Base-by-base conservation (phyloP, 148 eudicot genomes). In the Silene uniflora region DNA sequence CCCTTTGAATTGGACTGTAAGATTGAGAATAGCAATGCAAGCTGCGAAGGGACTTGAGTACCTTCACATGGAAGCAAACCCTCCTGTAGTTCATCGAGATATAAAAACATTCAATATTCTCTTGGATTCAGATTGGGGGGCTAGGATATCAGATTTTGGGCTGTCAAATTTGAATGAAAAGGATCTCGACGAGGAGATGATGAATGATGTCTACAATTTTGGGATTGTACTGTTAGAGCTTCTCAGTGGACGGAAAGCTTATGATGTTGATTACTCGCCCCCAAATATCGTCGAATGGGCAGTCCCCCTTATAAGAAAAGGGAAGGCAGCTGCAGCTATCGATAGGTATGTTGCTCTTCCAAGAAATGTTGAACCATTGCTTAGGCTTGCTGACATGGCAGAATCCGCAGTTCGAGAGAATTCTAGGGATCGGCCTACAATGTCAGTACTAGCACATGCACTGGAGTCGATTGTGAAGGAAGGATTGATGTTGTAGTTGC, bases 21-120 rank as follows among this genome's bases (percentile, higher is more conserved):
- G 98, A 79, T 35, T 95, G 32, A 87, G 85, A 73, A 88, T 92
- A 10, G 97, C 87, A n/a, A 78, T 88, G 89, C 98, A 92, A 81
- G 88, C 98, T 70, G 88, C 97, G 47, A 95, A 90, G 72, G 98
- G 97, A 16, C 89, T 95, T 3, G 93, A 95, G 81, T 95, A 92
- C 80, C 91, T 95, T 60, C 97, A 92, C 79, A 83, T 77, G 71
- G 92, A 89, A 25, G 86, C 83, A 56, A 69, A 69, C 21, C 98
- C 95, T 72, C 89, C 98, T 0, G 89, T 95, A 22, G 88, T 85
- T 17, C 98, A 95, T 67, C 92, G 90, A 0, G 92, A 90, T 75
- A 87, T 95, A 0, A 92, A 90, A 81, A 87, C 96, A 71, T 95
- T 93, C 0, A 95, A 92, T 60, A 88, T 95, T 35, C 89, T 92